phyloP scores from a whole-genome alignment of 768 basidiomycete species.

The Coprinopsis cinerea region DNA sequence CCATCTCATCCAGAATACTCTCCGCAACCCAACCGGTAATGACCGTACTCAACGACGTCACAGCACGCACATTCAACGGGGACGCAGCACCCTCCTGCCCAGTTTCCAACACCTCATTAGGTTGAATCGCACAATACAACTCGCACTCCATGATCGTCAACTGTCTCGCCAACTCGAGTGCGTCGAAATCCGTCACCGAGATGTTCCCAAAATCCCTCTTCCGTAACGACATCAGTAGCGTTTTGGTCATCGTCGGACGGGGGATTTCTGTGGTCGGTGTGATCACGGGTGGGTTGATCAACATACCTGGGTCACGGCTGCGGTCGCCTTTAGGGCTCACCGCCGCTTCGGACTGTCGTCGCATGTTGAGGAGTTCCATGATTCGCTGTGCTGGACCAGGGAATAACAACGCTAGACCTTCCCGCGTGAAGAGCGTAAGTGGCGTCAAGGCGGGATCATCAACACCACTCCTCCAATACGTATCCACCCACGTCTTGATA shows the following conservation, averaged over 20 bases:
- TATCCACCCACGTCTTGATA: conserved; percentile 91
- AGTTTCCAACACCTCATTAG: conserved; percentile 85
- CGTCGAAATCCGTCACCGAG: conserved; percentile 84
- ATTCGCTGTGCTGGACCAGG: conserved; percentile 69
- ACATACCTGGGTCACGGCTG: conserved; percentile 69
- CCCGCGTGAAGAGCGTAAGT: conserved; percentile 55
- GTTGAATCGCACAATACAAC: conserved; percentile 78
- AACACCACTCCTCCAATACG: conserved; percentile 74
- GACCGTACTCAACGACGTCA: conserved; percentile 83
- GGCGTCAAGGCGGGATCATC: conserved; percentile 62
- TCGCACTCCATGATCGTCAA: conserved; percentile 90
- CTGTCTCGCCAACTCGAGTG: conserved; percentile 88
- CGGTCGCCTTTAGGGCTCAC: conserved; percentile 59
- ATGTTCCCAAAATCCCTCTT: conserved; percentile 59
- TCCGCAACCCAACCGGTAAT: conserved; percentile 97
- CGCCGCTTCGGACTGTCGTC: conserved; percentile 41
- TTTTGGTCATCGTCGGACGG: conserved; percentile 80
- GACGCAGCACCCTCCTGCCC: conserved; percentile 65
- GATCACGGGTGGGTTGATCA: conserved; percentile 52
- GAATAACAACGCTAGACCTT: conserved; percentile 57
- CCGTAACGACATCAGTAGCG: conserved; percentile 61
- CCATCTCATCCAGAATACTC: conserved; percentile 84
- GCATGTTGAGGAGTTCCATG: conserved; percentile 56
- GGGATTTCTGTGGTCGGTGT: conserved; percentile 57
- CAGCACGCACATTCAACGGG: conserved; percentile 70